Evolutionary conservation across 257 asterid genomes (phyloP).

Genomic region (Nicotiana obtusifolia): DNA sequence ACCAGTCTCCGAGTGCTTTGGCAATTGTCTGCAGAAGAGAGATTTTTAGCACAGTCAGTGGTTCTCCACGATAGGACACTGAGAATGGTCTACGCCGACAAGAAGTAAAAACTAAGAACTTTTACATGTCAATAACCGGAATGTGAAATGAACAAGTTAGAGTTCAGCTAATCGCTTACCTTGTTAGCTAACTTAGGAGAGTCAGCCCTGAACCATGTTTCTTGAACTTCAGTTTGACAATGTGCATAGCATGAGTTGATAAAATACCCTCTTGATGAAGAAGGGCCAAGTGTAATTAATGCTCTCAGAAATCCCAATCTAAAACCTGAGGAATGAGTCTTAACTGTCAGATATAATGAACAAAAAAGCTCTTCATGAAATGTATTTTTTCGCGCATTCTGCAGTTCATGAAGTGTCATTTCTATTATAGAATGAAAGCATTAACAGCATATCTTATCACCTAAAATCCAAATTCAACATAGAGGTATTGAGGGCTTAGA

Average conservation of each 20-base stretch:
- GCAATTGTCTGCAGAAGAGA: slow-evolving; percentile 58
- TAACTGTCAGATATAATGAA: not conserved
- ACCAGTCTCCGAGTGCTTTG: slow-evolving; percentile 86
- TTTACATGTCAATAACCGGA: not conserved
- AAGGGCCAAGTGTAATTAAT: slow-evolving; percentile 38
- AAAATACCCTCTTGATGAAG: slow-evolving; percentile 62
- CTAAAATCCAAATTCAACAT: not conserved
- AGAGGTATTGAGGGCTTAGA: not conserved
- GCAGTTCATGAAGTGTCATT: not conserved
- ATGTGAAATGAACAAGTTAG: not conserved
- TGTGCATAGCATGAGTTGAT: slow-evolving; percentile 85
- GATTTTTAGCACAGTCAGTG: not conserved
- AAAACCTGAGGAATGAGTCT: slow-evolving; percentile 1
- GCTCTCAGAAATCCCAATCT: slow-evolving; percentile 38
- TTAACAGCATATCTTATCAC: not conserved
- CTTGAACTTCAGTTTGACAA: slow-evolving; percentile 82
- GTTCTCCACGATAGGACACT: not conserved
- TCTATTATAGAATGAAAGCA: not conserved
- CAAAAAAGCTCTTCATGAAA: not conserved
- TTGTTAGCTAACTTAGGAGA: slow-evolving; percentile 54
- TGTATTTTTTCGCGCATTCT: not conserved
- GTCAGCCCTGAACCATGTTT: slow-evolving; percentile 53
- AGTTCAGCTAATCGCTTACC: slow-evolving; percentile 25
- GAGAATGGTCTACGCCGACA: not conserved
- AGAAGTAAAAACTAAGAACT: not conserved